Evolutionary conservation across 2,329 filamentous ascomycete species (phyloP).

Genomic region (Exophiala spinifera): DNA sequence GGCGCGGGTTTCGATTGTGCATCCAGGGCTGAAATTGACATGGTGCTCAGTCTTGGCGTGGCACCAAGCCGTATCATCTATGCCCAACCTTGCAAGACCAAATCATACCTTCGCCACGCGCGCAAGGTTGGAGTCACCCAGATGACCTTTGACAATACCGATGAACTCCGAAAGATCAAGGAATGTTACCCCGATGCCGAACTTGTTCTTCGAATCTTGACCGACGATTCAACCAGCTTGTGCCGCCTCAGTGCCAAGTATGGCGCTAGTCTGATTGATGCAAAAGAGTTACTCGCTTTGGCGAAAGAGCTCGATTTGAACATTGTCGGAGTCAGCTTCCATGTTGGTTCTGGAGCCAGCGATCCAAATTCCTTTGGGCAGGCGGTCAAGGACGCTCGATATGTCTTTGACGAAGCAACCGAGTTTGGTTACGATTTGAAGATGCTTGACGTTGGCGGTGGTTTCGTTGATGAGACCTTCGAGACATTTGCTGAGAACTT

Average conservation of each 20-base stretch:
- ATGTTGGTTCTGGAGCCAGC: conserved; percentile 92
- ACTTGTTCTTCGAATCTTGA: conserved; percentile 90
- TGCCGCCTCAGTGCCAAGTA: conserved; percentile 98
- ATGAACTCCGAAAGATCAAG: conserved; percentile 97
- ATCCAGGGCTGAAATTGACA: conserved; percentile 95
- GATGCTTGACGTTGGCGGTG: conserved; percentile 89
- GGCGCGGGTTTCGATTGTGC: conserved; percentile 98
- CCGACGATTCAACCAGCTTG: conserved; percentile 90
- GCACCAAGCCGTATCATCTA: conserved; percentile 94
- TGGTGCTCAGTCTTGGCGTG: conserved; percentile 77
- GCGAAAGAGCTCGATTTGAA: conserved; percentile 82
- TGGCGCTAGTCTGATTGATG: conserved; percentile 81
- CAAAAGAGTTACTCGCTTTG: conserved; percentile 70
- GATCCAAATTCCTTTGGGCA: conserved; percentile 89
- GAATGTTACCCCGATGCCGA: conserved; percentile 85
- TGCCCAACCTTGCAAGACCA: conserved; percentile 98
- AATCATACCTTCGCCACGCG: conserved; percentile 92
- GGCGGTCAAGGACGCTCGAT: conserved; percentile 82
- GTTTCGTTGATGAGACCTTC: conserved; percentile 87
- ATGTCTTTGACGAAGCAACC: conserved; percentile 81
- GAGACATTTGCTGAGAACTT: conserved; percentile 84
- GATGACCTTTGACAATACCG: conserved; percentile 99
- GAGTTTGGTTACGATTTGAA: conserved; percentile 75
- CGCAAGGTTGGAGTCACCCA: conserved; percentile 81
- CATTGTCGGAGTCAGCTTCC: conserved; percentile 94